Percentiles rank a stretch among this genome's conserved stretches.
Evolutionary conservation across 139 green algal species (phyloP).

Genomic region (Chlamydomonas incerta): DNA sequence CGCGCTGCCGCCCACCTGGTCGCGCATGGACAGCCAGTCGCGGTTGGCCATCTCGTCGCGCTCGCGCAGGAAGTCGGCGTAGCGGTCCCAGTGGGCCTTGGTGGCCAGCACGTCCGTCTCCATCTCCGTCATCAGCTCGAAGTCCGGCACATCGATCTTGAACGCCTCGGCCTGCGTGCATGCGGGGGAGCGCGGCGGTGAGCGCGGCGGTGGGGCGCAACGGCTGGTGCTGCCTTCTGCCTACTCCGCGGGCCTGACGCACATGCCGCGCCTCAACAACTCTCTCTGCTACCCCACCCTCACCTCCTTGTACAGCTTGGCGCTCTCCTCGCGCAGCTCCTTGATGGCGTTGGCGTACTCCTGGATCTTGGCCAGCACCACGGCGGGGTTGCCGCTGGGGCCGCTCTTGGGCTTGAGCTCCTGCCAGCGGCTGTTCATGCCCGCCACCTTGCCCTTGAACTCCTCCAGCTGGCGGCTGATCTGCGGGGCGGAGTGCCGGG

Average conservation of each 20-base stretch:
- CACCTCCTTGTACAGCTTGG: constrained; percentile 64
- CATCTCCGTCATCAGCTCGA: constrained; percentile 70
- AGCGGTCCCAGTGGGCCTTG: constrained; percentile 64
- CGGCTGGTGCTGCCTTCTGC: too few relatives aligned
- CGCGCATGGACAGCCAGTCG: constrained; percentile 81
- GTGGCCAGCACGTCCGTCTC: constrained; percentile 66
- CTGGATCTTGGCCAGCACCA: constrained; percentile 78
- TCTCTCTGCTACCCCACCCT: background rate
- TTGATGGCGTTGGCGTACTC: constrained; percentile 61
- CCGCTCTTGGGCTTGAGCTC: constrained; percentile 77
- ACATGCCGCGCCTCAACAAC: too few relatives aligned
- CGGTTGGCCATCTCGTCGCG: constrained; percentile 71
- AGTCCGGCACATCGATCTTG: constrained; percentile 66
- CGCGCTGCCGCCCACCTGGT: constrained; percentile 57
- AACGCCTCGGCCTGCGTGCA: constrained; percentile 71
- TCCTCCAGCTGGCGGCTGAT: constrained; percentile 68
- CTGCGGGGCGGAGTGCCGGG: background rate
- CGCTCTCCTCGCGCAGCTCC: constrained; percentile 66
- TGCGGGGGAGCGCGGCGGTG: too few relatives aligned
- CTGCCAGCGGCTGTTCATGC: constrained; percentile 50
- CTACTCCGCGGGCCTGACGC: too few relatives aligned
- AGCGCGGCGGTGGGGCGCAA: too few relatives aligned
- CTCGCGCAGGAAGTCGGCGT: constrained; percentile 72
- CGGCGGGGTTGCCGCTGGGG: constrained; percentile 68
- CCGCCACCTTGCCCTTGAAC: constrained; percentile 64